These are phyloP conservation scores for Penicillium macrosclerotiorum DNA, from an alignment of 495 filamentous ascomycete genomes.

Conservation along the genomic window DNA sequence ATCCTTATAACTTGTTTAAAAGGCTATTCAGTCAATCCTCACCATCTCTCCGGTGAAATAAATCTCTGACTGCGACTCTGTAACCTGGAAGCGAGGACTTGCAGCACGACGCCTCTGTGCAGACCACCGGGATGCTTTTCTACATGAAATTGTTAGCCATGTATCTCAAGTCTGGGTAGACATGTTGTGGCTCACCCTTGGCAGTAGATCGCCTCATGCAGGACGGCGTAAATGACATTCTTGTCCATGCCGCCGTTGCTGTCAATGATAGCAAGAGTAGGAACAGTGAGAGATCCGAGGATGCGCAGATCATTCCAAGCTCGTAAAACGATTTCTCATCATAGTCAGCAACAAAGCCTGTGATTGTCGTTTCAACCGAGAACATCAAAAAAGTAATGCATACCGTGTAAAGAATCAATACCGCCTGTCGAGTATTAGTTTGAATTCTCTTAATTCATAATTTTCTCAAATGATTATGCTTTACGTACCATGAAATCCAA, in stretches of 20 bases:
- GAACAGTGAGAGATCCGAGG: conserved; percentile 70
- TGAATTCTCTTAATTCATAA: background rate
- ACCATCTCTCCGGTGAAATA: conserved; percentile 92
- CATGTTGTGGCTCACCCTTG: conserved; percentile 40
- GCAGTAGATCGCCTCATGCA: conserved; percentile 86
- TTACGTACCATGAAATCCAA: conserved; percentile 69
- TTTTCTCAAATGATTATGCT: background rate
- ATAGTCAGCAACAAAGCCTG: conserved; percentile 6
- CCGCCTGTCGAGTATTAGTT: conserved; percentile 47
- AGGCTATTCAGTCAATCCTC: too few relatives aligned
- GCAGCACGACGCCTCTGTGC: conserved; percentile 51
- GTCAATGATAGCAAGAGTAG: conserved; percentile 66
- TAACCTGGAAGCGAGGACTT: conserved; percentile 43
- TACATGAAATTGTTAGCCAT: conserved; percentile 23
- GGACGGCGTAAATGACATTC: conserved; percentile 75
- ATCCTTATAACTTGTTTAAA: background rate
- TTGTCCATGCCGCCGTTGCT: conserved; percentile 64
- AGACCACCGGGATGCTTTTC: conserved; percentile 60
- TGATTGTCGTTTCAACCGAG: too few relatives aligned
- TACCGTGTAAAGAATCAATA: conserved; percentile 64
- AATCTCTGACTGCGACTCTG: conserved; percentile 52
- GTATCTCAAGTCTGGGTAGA: background rate
- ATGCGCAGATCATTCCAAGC: conserved; percentile 66
- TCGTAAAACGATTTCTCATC: conserved; percentile 62
- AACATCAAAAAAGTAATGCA: background rate